phyloP scores from a whole-genome alignment of 1,139 yeast species.

The Scheffersomyces parashehatae region DNA sequence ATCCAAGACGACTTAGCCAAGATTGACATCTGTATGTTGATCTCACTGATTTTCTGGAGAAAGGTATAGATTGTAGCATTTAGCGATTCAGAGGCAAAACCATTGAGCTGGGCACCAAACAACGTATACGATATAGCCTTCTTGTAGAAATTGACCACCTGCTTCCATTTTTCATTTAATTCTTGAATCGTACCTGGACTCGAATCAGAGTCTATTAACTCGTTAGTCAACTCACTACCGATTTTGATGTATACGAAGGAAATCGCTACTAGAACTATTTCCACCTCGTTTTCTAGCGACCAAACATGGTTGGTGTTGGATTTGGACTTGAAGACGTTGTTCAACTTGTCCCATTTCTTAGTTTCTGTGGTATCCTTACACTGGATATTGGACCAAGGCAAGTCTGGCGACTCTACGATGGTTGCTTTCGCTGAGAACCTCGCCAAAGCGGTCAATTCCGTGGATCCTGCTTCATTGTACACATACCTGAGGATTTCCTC shows the following conservation, averaged over 20 bases:
- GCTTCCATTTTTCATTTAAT: constrained; percentile 37
- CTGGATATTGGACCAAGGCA: constrained; percentile 19
- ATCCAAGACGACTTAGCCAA: constrained; percentile 43
- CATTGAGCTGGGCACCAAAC: constrained; percentile 20
- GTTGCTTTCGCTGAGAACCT: neutral
- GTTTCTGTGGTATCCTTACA: neutral
- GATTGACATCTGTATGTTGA: constrained; percentile 43
- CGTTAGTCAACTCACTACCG: constrained; percentile 40
- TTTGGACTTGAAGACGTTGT: neutral
- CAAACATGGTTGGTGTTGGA: constrained; percentile 16
- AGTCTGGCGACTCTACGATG: neutral
- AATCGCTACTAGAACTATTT: constrained; percentile 23
- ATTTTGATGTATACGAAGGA: constrained; percentile 33
- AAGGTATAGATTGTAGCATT: constrained; percentile 19
- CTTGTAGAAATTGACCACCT: constrained; percentile 34
- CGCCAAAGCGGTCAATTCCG: neutral
- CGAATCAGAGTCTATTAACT: constrained; percentile 28
- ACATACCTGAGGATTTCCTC: constrained; percentile 21
- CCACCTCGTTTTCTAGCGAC: constrained; percentile 34
- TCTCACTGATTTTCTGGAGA: constrained; percentile 27
- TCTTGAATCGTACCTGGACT: constrained; percentile 11
- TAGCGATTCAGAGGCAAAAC: neutral
- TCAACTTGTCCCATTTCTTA: constrained; percentile 1
- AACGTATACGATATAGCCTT: constrained; percentile 28
- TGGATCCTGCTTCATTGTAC: neutral